Evolutionary conservation across 1,284 basidiomycete genomes (phyloP), one percentile per base, ranked within the genome.

Genomic region (Cerrena zonata): DNA sequence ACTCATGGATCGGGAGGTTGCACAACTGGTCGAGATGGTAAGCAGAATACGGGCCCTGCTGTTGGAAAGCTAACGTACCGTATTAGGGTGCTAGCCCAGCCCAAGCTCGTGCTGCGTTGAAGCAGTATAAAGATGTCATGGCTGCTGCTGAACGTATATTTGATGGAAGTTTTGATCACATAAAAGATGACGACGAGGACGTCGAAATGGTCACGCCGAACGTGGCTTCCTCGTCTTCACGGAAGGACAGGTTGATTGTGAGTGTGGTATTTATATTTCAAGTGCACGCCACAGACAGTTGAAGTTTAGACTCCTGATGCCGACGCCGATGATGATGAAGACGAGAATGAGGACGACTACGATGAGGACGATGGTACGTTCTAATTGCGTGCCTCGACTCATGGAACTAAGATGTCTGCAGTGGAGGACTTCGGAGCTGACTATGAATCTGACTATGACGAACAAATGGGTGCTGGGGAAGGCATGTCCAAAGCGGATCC

Each of bases 61-160:
- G 15, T 34, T 24, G 48, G 19, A n/a, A 47, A 26, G 21, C 25
- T 46, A 24, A 24, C 23, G 45, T 30, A 37, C 30, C 22, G 3
- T 26, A 7, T 18, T 44, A 91, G 89, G 91, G 91, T 57, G 89
- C 89, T 36, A 89, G 83, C 1, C 64, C 69, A 11, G 79, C 80
- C 19, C 85, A 91, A 69, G 91, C 91, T 37, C 77, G 77, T 56
- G 89, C 86, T 41, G 91, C 91, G 12, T 69, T 94, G 60, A 77
- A 74, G 52, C 80, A 83, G 60, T 79, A 86, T 60, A 89, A 82
- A 60, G 91, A 94, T 73, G 86, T 91, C 26, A 90, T 90, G 87
- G 76, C 86, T 60, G 91, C 92, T n/a, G 91, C 91, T 2, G 91
- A 89, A 64, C 80, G 74, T 48, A 85, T 91, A 54, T 86, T 89